These are phyloP conservation scores for Albifimbria verrucaria DNA, from an alignment of 2,329 filamentous ascomycete genomes.

Conservation along the genomic window DNA sequence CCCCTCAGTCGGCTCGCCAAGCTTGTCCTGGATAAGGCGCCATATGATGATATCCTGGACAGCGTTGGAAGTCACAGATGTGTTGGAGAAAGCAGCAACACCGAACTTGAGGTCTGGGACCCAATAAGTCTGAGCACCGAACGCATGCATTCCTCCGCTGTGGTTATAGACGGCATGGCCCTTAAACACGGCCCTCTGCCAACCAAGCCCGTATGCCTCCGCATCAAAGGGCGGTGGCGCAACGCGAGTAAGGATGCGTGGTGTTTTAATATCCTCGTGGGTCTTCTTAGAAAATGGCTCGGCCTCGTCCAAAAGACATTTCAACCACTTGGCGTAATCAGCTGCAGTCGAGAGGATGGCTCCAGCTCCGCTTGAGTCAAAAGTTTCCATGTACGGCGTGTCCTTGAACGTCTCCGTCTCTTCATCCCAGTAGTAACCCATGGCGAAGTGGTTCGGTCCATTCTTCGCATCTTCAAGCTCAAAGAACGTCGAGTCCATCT, in stretches of 20 bases:
- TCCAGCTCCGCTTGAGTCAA: slow-evolving; percentile 33
- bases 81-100: slow-evolving; percentile 36
- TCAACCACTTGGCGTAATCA: slow-evolving; percentile 52
- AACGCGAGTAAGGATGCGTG: slow-evolving; percentile 26
- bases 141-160: slow-evolving; percentile 23
- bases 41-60: slow-evolving; percentile 20
- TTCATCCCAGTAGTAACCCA: slow-evolving; percentile 38
- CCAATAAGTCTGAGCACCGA: slow-evolving; percentile 26
- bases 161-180: slow-evolving; percentile 27
- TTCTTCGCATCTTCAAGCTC: slow-evolving; percentile 21
- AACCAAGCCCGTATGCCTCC: slow-evolving; percentile 25
- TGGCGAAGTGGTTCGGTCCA: slow-evolving; percentile 29
- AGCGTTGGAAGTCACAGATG: slow-evolving; percentile 33
- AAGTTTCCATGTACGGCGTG: slow-evolving; percentile 19
- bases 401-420: slow-evolving; percentile 17
- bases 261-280: slow-evolving; percentile 25
- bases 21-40: slow-evolving; percentile 26
- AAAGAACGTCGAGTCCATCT: slow-evolving; percentile 42
- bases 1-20: slow-evolving; percentile 16
- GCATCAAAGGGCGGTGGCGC: slow-evolving; percentile 11
- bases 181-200: slow-evolving; percentile 19
- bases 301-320: slow-evolving; percentile 36
- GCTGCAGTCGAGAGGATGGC: slow-evolving; percentile 41
- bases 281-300: slow-evolving; percentile 18
- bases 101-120: slow-evolving; percentile 28